phyloP scores from a whole-genome alignment of 352 stramenopile species.

The Phytophthora pluvialis region DNA sequence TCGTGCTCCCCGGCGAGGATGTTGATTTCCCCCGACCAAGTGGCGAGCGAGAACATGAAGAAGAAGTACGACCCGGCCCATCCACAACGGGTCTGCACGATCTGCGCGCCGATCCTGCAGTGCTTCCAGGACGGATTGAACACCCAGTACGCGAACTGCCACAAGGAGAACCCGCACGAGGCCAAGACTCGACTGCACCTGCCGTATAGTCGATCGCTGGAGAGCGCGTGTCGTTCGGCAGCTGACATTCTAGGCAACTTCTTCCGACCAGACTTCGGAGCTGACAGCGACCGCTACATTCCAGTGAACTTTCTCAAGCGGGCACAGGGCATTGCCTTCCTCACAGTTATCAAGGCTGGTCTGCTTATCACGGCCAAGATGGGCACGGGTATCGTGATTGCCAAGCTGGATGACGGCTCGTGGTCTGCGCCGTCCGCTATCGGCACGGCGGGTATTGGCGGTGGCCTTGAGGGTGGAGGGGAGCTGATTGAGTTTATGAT shows the following conservation, averaged over 20 bases:
- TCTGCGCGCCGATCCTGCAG: slow-evolving; percentile 80
- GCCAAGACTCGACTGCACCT: slow-evolving; percentile 76
- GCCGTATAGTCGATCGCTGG: slow-evolving; percentile 74
- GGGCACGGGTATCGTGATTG: slow-evolving; percentile 91
- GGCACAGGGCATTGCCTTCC: slow-evolving; percentile 82
- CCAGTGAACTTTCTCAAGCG: slow-evolving; percentile 83
- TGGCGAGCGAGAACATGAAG: slow-evolving; percentile 41
- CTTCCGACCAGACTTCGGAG: slow-evolving; percentile 69
- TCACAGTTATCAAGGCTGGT: slow-evolving; percentile 87
- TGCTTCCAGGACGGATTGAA: slow-evolving; percentile 75
- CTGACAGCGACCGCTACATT: slow-evolving; percentile 80
- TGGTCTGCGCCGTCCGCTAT: slow-evolving; percentile 95
- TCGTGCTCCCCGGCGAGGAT: slow-evolving; percentile 76
- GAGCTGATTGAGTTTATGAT: slow-evolving; percentile 96
- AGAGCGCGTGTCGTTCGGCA: slow-evolving; percentile 78
- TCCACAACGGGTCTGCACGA: slow-evolving; percentile 82
- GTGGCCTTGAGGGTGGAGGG: slow-evolving; percentile 88
- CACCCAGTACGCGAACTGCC: slow-evolving; percentile 77
- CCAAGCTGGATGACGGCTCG: slow-evolving; percentile 78
- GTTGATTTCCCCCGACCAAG: slow-evolving; percentile 77
- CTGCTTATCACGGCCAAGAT: slow-evolving; percentile 86
- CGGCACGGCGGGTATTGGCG: slow-evolving; percentile 89
- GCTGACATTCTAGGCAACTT: slow-evolving; percentile 86
- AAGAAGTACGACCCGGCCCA: slow-evolving; percentile 78
- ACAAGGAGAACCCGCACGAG: slow-evolving; percentile 85